phyloP scores from a whole-genome alignment of 768 basidiomycete species.

The Tylopilus sp. region DNA sequence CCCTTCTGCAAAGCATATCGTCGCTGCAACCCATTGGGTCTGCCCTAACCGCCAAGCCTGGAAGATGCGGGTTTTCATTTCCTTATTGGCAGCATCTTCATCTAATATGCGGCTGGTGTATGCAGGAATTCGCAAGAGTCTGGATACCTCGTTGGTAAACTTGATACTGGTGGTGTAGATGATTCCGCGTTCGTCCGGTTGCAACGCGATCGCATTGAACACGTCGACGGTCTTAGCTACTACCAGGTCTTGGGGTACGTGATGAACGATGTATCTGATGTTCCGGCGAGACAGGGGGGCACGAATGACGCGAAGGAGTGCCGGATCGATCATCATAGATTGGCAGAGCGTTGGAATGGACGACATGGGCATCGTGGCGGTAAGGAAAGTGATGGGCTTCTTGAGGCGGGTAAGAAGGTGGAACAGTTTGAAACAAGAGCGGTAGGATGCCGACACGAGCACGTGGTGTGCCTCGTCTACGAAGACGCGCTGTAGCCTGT shows the following conservation, averaged over 20 bases:
- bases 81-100: background rate
- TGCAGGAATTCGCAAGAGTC: background rate
- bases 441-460: constrained; percentile 1
- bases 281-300: background rate
- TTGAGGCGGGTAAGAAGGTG: background rate
- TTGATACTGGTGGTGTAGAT: constrained; percentile 8
- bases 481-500: background rate
- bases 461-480: constrained; percentile 11
- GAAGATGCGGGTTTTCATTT: constrained; percentile 1
- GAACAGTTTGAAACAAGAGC: constrained; percentile 10
- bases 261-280: background rate
- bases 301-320: background rate
- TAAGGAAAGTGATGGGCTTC: constrained; percentile 11
- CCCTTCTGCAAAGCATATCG: constrained; percentile 6
- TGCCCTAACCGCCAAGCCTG: background rate
- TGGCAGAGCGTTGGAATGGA: constrained; percentile 1
- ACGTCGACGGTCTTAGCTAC: background rate
- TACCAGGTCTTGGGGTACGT: rapidly evolving
- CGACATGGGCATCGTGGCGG: constrained; percentile 7
- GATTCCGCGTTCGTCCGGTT: background rate
- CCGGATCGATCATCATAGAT: background rate
- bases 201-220: background rate
- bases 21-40: background rate
- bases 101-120: constrained; percentile 6
- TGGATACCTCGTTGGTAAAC: background rate